Conservation (phyloP, 2,329 filamentous ascomycete genomes). For the Aspergillus sp. region DNA sequence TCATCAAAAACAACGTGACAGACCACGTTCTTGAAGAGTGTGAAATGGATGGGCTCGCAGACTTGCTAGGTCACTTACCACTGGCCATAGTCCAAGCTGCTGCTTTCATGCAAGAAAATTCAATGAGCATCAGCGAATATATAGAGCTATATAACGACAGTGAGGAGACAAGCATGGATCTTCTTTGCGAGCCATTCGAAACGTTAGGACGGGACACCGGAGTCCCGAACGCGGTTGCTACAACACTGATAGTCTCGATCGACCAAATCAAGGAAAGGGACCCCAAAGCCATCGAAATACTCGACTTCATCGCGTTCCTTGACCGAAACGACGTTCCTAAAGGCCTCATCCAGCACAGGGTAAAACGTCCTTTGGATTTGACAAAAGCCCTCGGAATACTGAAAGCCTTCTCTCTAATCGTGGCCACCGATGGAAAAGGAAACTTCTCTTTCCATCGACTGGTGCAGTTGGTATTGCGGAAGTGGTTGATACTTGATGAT, state of each 20-base stretch:
- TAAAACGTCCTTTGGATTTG: slow-evolving; percentile 3
- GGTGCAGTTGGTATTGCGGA: slow-evolving; percentile 14
- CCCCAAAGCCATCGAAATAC: slow-evolving; percentile 9
- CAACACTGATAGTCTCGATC: slow-evolving; percentile 15
- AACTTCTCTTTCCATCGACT: slow-evolving; percentile 14
- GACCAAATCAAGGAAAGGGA: slow-evolving; percentile 13
- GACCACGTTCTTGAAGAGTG: slow-evolving; percentile 3
- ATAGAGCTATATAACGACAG: slow-evolving; percentile 17
- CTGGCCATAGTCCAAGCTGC: slow-evolving; percentile 15
- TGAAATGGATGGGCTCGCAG: slow-evolving; percentile 9
- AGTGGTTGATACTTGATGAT: slow-evolving; percentile 13
- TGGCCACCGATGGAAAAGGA: not conserved
- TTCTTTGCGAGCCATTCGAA: slow-evolving; percentile 16
- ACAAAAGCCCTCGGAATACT: slow-evolving; percentile 11
- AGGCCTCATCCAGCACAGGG: slow-evolving; percentile 9
- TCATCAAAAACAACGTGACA: slow-evolving; percentile 9
- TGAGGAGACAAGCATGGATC: slow-evolving; percentile 13
- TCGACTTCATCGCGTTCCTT: slow-evolving; percentile 10
- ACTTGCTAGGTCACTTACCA: slow-evolving; percentile 11
- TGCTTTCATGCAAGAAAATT: slow-evolving; percentile 15
- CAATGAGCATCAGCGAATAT: slow-evolving; percentile 12
- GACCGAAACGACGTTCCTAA: slow-evolving; percentile 11
- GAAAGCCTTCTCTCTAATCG: slow-evolving; percentile 16
- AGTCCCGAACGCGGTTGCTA: slow-evolving; percentile 12
- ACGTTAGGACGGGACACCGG: slow-evolving; percentile 11